Percentiles rank a stretch among this genome's conserved stretches.
phyloP scores from a whole-genome alignment of 2,329 filamentous ascomycete species.

The Dothiorella sarmentorum region DNA sequence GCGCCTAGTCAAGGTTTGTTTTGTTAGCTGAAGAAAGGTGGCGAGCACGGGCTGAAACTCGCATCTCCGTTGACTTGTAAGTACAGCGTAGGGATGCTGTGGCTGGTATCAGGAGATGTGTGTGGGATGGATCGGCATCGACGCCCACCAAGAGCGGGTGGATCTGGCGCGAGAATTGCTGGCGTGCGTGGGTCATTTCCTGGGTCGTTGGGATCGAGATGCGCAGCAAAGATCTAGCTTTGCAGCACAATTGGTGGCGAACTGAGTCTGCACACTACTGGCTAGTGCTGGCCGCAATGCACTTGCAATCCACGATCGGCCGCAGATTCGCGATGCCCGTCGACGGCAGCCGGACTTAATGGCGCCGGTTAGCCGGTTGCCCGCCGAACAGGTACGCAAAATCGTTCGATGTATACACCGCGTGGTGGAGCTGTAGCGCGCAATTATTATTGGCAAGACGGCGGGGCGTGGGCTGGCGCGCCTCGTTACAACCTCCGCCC shows the following conservation, averaged over 20 bases:
- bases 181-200: no score
- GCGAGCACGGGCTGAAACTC: no score
- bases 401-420: neutral
- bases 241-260: no score
- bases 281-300: no score
- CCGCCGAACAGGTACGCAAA: no score
- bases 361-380: neutral
- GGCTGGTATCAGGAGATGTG: slow-evolving; percentile 1
- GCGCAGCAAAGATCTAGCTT: no score
- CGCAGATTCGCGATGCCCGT: neutral
- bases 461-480: slow-evolving; percentile 6
- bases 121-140: neutral
- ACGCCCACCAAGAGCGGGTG: neutral
- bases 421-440: neutral
- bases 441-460: neutral
- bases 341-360: neutral
- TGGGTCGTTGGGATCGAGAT: no score
- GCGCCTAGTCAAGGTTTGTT: no score
- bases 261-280: no score
- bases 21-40: no score
- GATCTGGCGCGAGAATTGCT: neutral
- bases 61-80: no score
- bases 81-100: neutral
- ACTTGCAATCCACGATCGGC: neutral
- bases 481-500: no score